phyloP scores from a whole-genome alignment of 164 flowering plant species.

The Magnolia kwangsiensis region DNA sequence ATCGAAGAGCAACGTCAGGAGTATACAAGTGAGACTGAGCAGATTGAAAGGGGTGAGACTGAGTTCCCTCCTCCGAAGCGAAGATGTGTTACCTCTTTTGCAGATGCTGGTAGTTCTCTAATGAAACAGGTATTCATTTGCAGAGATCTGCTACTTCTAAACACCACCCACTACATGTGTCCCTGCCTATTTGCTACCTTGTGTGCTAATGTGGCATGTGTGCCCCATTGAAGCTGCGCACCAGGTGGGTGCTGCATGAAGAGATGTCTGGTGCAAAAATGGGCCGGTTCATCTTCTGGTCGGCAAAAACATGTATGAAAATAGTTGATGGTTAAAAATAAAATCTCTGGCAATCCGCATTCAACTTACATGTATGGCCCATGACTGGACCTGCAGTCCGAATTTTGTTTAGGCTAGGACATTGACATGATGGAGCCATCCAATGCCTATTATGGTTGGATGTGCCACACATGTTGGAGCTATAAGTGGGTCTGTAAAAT shows the following conservation, averaged over 20 bases:
- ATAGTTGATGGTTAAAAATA: too few species aligned
- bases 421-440: neutral
- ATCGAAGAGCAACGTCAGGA: conserved; percentile 26
- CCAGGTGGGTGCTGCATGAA: neutral
- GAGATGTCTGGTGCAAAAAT: neutral
- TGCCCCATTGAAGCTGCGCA: neutral
- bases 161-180: too few species aligned
- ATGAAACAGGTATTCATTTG: conserved; percentile 68
- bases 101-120: conserved; percentile 51
- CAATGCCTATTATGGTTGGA: neutral
- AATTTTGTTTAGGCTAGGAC: neutral
- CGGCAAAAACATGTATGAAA: neutral
- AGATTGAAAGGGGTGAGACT: conserved; percentile 25
- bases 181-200: neutral
- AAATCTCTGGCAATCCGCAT: neutral
- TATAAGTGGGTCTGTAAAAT: neutral
- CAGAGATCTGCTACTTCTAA: neutral
- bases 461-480: neutral
- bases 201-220: neutral
- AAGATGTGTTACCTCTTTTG: conserved; percentile 35
- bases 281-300: neutral
- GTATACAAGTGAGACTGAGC: conserved; percentile 24
- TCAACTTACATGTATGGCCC: neutral
- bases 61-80: conserved; percentile 55
- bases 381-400: neutral